Base-by-base conservation (phyloP, 2,329 filamentous ascomycete genomes). In the Arachnopeziza araneosa region DNA sequence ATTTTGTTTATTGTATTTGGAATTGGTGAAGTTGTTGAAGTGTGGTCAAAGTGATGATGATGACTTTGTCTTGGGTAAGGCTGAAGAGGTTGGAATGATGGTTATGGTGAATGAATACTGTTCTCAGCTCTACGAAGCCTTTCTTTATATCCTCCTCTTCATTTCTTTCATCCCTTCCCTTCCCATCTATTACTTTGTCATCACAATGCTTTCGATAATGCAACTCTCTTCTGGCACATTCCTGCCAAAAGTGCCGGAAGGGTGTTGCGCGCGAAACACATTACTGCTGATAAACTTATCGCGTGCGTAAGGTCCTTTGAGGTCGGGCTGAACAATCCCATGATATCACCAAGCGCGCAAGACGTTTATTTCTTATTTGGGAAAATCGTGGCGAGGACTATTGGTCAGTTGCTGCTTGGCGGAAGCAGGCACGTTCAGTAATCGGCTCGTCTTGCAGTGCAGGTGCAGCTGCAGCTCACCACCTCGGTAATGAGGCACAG, bases 1-100 rank as follows among this genome's bases (percentile, higher is more conserved):
- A 65, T 66, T 24, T 53, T 26, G 9, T 55, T 24, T 54, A 32
- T 50, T 17, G 6, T 44, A 4, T 44, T 19, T 44, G 36, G n/a
- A 19, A 36, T 53, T 48, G 44, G 36, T 26, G 51, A 30, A 53
- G 19, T 22, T 32, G 24, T 19, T 44, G 2, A 12, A 44, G 36
- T 14, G 17, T 17, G 6, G 17, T 44, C 17, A 44, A 44, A 19
- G 36, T 6, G 17, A 14, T 19, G 12, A 17, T 44, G 17, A 17
- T n/a, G n/a, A 44, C 17, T 7, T 44, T 44, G 36, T 17, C 10
- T 44, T 44, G 36, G 17, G 17, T 19, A 14, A 44, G 36, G 36
- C 36, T 44, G 17, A 17, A 17, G 36, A 44, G 12, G 6, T 17
- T 17, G 30, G 36, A 44, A 12, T 44, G 10, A 17, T 17, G 17